Evolutionary conservation across 2,329 filamentous ascomycete genomes (phyloP), one percentile per base, ranked within the genome.

Genomic region (Drechslera avenae): DNA sequence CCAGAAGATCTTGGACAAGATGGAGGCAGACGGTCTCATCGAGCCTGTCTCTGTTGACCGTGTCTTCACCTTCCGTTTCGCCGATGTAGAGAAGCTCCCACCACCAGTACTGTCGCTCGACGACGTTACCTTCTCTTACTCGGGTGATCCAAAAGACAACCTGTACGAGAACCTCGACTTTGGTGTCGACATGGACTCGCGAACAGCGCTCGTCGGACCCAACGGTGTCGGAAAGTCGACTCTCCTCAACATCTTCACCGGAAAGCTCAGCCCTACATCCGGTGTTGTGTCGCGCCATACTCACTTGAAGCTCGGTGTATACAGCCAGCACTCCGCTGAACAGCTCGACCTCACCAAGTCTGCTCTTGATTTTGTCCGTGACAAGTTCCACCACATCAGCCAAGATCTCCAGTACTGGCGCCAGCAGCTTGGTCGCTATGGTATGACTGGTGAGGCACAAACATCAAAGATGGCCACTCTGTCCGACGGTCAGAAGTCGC

Each of bases 371-470:
- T 99, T 99, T 73, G 93, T 97, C 57, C 89, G 94, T 59, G 93
- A 97, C 79, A 96, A 93, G 82, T 97, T 96, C 81, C 77, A 82
- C 35, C 81, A 87, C 60, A 90, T 93, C 79, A 91, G 87, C 46
- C 94, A 99, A 75, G 94, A 99, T 75, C 96, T 96, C 82, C 94
- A 99, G 80, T 99, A 94, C 86, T 99, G 94, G 94, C 87, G 94
- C 73, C 93, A 97, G 79, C 91, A 96, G 80, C 89, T 99, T 31
- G 94, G 94, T 69, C 85, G 87, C 62, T 99, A 99, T 76, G 95
- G 95, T 74, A 84, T 99, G 60, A 89, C 86, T 51, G 95, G 95
- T 75, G 91, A 97, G 58, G 81, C 91, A 26, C 95, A 99, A 82
- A 99, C 94, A 40, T 91, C 94, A 39, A 84, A 97, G 73, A 99